Evolutionary conservation across 2,329 filamentous ascomycete species (phyloP).

Genomic region (Aspergillus sp.): DNA sequence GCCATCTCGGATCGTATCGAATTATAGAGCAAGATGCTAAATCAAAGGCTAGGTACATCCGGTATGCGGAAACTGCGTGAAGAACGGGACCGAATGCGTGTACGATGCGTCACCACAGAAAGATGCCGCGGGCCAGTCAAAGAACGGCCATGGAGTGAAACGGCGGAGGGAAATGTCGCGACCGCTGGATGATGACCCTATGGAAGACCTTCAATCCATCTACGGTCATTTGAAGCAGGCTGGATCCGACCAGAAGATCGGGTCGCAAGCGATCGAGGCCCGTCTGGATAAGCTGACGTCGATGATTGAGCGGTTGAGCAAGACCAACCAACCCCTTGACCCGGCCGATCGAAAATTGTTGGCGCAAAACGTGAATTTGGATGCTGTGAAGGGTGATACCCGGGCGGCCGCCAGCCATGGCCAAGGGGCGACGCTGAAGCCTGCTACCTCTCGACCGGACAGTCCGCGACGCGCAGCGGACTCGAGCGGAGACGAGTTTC

Average conservation of each 20-base stretch:
- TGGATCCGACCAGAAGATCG: constrained; percentile 24
- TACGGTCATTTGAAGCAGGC: constrained; percentile 27
- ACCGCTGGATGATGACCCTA: constrained; percentile 25
- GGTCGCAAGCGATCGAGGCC: constrained; percentile 40
- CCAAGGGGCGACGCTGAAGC: constrained; percentile 8
- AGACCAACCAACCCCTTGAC: constrained; percentile 28
- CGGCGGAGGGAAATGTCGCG: constrained; percentile 30
- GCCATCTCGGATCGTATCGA: neutral
- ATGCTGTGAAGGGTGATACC: constrained; percentile 16
- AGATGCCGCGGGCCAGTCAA: constrained; percentile 10
- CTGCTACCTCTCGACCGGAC: constrained; percentile 20
- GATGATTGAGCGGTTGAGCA: constrained; percentile 44
- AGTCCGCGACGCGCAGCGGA: constrained; percentile 36
- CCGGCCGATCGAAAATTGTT: constrained; percentile 20
- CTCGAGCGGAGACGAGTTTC: constrained; percentile 40
- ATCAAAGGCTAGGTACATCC: constrained; percentile 36
- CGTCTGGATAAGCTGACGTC: constrained; percentile 43
- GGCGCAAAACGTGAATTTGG: constrained; percentile 15
- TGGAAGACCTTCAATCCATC: constrained; percentile 32
- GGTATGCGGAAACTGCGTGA: constrained; percentile 44
- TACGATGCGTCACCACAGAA: constrained; percentile 38
- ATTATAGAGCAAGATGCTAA: neutral
- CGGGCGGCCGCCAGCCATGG: constrained; percentile 12
- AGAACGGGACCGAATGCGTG: constrained; percentile 41
- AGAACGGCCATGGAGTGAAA: constrained; percentile 31